These are phyloP conservation scores for Waltergamsia citrina DNA, from an alignment of 2,329 filamentous ascomycete genomes.

Conservation along the genomic window DNA sequence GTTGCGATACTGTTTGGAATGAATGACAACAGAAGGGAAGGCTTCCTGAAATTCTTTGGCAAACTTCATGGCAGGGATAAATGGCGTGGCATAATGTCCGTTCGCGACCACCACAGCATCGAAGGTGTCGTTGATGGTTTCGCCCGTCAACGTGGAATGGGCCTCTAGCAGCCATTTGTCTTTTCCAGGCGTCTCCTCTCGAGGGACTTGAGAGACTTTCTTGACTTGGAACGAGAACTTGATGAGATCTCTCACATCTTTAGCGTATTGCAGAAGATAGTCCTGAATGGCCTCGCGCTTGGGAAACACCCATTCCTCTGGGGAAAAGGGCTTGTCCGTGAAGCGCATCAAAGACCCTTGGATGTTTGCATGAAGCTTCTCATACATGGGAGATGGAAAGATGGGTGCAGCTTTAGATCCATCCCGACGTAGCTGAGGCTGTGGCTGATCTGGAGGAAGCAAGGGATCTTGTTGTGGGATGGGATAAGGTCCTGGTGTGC, in stretches of 20 bases:
- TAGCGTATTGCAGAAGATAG: slow-evolving; percentile 66
- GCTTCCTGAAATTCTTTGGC: slow-evolving; percentile 48
- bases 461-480: slow-evolving; percentile 64
- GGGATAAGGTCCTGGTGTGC: slow-evolving; percentile 32
- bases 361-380: slow-evolving; percentile 78
- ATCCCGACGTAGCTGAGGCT: slow-evolving; percentile 26
- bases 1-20: slow-evolving; percentile 73
- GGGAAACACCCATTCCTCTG: slow-evolving; percentile 63
- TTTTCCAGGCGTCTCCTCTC: slow-evolving; percentile 11
- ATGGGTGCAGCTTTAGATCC: slow-evolving; percentile 29
- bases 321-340: slow-evolving; percentile 57
- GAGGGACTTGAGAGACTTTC: slow-evolving; percentile 32
- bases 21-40: slow-evolving; percentile 53
- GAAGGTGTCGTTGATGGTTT: slow-evolving; percentile 38
- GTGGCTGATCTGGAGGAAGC: slow-evolving; percentile 52
- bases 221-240: slow-evolving; percentile 61
- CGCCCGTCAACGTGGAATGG: slow-evolving; percentile 34
- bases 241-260: slow-evolving; percentile 58
- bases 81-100: slow-evolving; percentile 65
- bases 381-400: slow-evolving; percentile 80
- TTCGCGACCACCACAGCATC: slow-evolving; percentile 70
- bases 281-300: slow-evolving; percentile 58
- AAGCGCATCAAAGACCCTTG: slow-evolving; percentile 74
- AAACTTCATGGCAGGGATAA: slow-evolving; percentile 52
- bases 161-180: slow-evolving; percentile 55